phyloP scores from a whole-genome alignment of 2,329 filamentous ascomycete genomes.

The Trichoderma citrinoviride region DNA sequence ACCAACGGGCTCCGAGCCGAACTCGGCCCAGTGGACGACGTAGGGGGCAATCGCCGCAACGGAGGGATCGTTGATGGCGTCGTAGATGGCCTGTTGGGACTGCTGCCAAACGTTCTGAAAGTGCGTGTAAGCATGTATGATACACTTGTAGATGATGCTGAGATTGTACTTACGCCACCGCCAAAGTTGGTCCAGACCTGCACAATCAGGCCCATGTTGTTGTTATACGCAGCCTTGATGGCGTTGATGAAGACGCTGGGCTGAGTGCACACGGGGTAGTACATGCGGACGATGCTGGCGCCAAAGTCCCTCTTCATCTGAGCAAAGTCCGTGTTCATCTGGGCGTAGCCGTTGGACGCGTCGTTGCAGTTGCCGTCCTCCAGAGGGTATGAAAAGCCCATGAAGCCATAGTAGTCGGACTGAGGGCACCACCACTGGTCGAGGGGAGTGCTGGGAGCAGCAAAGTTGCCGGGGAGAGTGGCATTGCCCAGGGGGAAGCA shows the following conservation, averaged over 20 bases:
- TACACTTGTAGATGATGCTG: too few species aligned
- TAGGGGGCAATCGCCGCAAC: constrained; percentile 25
- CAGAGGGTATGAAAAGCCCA: constrained; percentile 27
- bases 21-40: constrained; percentile 26
- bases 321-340: constrained; percentile 26
- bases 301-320: constrained; percentile 28
- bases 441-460: constrained; percentile 20
- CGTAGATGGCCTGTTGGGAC: constrained; percentile 26
- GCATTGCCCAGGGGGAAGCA: constrained; percentile 26
- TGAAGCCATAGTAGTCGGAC: constrained; percentile 26
- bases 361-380: constrained; percentile 25
- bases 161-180: constrained; percentile 22
- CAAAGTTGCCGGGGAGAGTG: constrained; percentile 20
- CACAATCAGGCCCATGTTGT: constrained; percentile 26
- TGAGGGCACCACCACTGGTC: constrained; percentile 27
- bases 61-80: constrained; percentile 23
- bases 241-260: constrained; percentile 25
- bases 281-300: constrained; percentile 26
- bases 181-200: constrained; percentile 29
- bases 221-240: constrained; percentile 24
- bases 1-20: constrained; percentile 27
- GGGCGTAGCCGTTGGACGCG: constrained; percentile 21
- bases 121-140: background rate
- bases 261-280: constrained; percentile 26
- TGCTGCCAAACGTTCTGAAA: constrained; percentile 23